Evolutionary conservation across 192 early-diverging fungal genomes (phyloP), one percentile per base, ranked within the genome.

Genomic region (Coemansia sp.): DNA sequence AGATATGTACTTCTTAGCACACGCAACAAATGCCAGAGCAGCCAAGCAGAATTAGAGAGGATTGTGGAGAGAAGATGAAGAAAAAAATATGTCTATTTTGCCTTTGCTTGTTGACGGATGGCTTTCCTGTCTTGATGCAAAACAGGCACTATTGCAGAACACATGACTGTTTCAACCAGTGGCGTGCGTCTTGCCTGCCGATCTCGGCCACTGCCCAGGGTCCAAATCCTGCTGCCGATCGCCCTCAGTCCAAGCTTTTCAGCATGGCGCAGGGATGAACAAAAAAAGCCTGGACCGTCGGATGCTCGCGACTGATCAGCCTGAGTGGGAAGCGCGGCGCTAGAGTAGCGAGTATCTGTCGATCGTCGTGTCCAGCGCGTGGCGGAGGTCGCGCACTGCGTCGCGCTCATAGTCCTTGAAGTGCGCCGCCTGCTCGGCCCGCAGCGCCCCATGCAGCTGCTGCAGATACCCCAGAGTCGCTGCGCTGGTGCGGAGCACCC

Each of bases 381-480:
- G 7, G 25, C 55, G 30, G 21, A 67, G 52, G 28, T 68, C 75
- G 58, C 75, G 65, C 12, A 78, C 54, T 10, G 53, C 27, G 32
- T 78, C 75, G 58, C 69, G 75, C 66, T 78, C 75, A 38, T 70
- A 79, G 26, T 79, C 76, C 62, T 73, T 73, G 41, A 73, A 57
- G 31, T 70, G 61, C 53, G 48, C 61, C n/a, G 71, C 69, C 19
- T 54, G 49, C 64, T 70, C 71, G 0, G 49, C 23, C 57, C 49
- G 47, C 25, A 79, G 32, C 25, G 62, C 53, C 24, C 30, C 53
- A 26, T 61, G 76, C 60, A 73, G 67, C 14, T 48, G 60, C 61
- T 70, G 67, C 64, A 79, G 19, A 30, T 69, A 54, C 9, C 24
- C 64, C 30, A 56, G 31, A 28, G 70, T 64, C 24, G 49, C 71